A percentile compares a stretch with the other conserved stretches of the same genome.
Evolutionary conservation across 345 rosid species (phyloP).

Genomic region (Turritis glabra): DNA sequence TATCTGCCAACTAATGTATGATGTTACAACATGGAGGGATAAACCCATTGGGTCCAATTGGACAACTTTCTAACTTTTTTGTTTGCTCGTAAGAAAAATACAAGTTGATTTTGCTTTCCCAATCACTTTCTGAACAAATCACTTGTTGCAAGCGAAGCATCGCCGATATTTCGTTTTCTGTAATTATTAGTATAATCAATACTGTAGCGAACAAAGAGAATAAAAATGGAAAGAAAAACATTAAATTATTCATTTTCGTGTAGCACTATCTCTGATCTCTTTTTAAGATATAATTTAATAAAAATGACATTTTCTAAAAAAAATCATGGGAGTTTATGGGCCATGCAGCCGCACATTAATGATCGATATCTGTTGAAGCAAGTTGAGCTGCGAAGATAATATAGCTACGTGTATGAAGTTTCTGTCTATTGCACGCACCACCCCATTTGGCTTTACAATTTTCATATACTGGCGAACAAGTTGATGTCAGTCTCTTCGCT

Average conservation of each 20-base stretch:
- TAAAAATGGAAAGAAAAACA: neutral
- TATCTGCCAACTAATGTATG: constrained; percentile 22
- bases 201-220: neutral
- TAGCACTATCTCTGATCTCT: neutral
- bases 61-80: neutral
- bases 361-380: constrained; percentile 11
- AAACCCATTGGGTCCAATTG: constrained; percentile 4
- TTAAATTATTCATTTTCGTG: constrained; percentile 17
- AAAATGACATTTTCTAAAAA: neutral
- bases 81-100: neutral
- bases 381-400: constrained; percentile 19
- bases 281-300: neutral
- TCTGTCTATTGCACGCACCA: neutral
- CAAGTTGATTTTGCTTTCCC: neutral
- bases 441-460: neutral
- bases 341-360: constrained; percentile 18
- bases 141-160: neutral
- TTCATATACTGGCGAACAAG: neutral
- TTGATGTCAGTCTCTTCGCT: constrained; percentile 4
- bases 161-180: constrained; percentile 14
- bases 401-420: constrained; percentile 9
- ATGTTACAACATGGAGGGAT: neutral
- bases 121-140: constrained; percentile 20
- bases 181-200: neutral
- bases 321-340: neutral